Evolutionary conservation across 192 early-diverging fungal genomes (phyloP), one percentile per base, ranked within the genome.

Genomic region (Chytriomyces sp.): DNA sequence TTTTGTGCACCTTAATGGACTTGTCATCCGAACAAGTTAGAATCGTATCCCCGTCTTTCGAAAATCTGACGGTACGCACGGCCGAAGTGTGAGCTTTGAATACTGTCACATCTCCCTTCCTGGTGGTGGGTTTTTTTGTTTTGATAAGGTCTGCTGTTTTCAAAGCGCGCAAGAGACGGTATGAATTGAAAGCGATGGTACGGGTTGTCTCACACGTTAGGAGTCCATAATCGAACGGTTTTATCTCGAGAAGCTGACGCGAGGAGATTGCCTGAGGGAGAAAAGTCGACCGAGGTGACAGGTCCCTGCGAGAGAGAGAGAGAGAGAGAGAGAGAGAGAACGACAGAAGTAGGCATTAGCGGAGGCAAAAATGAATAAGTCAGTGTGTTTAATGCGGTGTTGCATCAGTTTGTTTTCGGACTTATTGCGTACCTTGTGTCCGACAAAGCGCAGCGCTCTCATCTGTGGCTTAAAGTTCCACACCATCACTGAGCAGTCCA

Each of bases 381-480:
- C 23, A 75, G 60, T 10, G 24, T 23, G 10, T 43, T 10, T 69
- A 65, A 72, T 63, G 18, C 18, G 28, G 13, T 68, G 28, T 50
- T 48, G 67, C 28, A 68, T 18, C 10, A 4, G 13, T 16, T 65
- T 65, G 18, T 28, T 49, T 28, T 16, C 64, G 24, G 18, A 28
- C 16, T 64, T 16, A 28, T 49, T 13, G 18, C 45, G 1, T 79
- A 86, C 88, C 73, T 80, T 90, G 72, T 90, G 89, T 8, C 89
- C 89, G 10, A 89, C 82, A 72, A 88, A 90, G 4, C 89, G 72
- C 60, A 86, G 89, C 0, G 88, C 88, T 18, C 89, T 65, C 50
- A 90, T 66, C 64, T 88, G 86, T 13, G 88, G 85, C 69, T 86
- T 87, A 62, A 90, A 90, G 72, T 90, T 90, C 89, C 89, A 90